Evolutionary conservation across 1,284 basidiomycete species (phyloP).

Genomic region (Inonotus obliquus): DNA sequence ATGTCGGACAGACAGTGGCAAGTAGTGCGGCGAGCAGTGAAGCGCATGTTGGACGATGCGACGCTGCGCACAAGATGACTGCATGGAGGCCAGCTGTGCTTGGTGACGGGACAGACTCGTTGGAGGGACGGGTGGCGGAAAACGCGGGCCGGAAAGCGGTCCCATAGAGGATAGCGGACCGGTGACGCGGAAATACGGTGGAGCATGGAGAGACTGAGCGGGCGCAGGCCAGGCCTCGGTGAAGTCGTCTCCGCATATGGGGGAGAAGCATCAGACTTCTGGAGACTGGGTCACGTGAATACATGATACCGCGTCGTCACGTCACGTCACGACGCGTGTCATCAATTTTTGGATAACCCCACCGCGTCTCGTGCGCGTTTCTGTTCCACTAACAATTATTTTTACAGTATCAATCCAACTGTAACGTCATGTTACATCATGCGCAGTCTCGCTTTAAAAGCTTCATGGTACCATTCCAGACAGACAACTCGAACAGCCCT

Average conservation of each 20-base stretch:
- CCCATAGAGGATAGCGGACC: slow-evolving; percentile 6
- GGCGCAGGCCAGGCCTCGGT: slow-evolving; percentile 1
- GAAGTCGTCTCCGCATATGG: slow-evolving; percentile 7
- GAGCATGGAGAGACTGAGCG: slow-evolving; percentile 9
- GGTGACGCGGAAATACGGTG: slow-evolving; percentile 8
- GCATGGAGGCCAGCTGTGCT: not conserved
- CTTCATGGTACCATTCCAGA: not conserved
- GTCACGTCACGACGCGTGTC: not conserved
- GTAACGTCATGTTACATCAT: not conserved
- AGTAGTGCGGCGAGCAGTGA: not conserved
- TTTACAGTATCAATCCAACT: too few relatives aligned
- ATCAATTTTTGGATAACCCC: slow-evolving; percentile 13
- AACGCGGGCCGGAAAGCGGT: slow-evolving; percentile 7
- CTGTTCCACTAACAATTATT: too few relatives aligned
- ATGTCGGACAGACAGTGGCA: not conserved
- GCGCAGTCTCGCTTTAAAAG: not conserved
- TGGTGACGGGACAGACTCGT: not conserved
- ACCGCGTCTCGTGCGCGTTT: slow-evolving; percentile 3
- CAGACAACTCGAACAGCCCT: not conserved
- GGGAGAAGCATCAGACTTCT: not conserved
- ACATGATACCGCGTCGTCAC: not conserved
- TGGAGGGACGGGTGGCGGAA: slow-evolving; percentile 12
- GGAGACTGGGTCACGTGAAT: slow-evolving; percentile 8
- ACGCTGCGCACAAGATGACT: not conserved
- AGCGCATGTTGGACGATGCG: not conserved